A percentile compares a stretch with the other conserved stretches of the same genome.
phyloP scores from a whole-genome alignment of 257 asterid genomes.

The Fraxinus cuspidata region DNA sequence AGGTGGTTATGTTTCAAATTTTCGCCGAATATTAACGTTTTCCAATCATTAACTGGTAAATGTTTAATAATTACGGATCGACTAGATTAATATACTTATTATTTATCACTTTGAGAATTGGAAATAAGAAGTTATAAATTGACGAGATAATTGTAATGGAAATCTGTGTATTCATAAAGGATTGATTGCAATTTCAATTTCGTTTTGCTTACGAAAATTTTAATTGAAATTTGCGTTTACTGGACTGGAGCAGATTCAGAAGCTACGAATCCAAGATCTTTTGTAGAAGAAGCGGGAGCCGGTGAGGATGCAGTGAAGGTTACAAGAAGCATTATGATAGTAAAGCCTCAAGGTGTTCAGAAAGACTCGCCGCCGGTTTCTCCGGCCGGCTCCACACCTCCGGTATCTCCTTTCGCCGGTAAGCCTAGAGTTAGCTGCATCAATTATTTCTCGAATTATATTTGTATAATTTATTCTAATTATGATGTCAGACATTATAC shows the following conservation, averaged over 20 bases:
- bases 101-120: neutral
- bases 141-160: neutral
- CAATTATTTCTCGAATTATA: neutral
- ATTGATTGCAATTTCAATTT: neutral
- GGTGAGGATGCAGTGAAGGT: slow-evolving; percentile 61
- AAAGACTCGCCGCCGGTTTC: slow-evolving; percentile 89
- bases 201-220: neutral
- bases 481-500: neutral
- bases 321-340: slow-evolving; percentile 92
- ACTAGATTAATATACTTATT: no score
- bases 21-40: neutral
- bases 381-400: slow-evolving; percentile 81
- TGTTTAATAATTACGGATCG: no score
- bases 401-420: slow-evolving; percentile 96
- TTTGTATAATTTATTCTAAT: no score
- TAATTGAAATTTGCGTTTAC: neutral
- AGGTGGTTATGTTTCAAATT: neutral
- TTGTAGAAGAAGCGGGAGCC: slow-evolving; percentile 42
- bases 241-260: slow-evolving; percentile 45
- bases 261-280: slow-evolving; percentile 38
- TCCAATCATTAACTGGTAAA: neutral
- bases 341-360: slow-evolving; percentile 52
- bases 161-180: neutral
- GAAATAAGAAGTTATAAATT: neutral
- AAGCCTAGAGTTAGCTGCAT: slow-evolving; percentile 22